Evolutionary conservation across 2,329 filamentous ascomycete species (phyloP), one percentile per base, ranked within the genome.

Genomic region (Alternaria brassicae): DNA sequence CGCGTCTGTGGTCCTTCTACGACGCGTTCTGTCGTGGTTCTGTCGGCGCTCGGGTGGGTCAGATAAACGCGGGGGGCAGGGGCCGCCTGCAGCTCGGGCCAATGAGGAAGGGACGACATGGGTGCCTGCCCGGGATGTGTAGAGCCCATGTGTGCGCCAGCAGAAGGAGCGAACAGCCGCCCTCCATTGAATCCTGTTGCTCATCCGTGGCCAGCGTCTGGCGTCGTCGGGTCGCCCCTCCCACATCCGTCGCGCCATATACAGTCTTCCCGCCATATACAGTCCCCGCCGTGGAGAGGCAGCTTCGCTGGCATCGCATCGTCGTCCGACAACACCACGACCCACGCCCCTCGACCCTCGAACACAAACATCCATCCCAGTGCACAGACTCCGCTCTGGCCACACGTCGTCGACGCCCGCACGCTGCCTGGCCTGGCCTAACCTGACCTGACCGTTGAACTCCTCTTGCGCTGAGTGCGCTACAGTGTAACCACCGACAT

Each of bases 181-280:
- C 70, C 65, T 67, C 65, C 57, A 61, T 67, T 55, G 56, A 58
- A 60, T 63, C 64, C 63, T 62, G 65, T 56, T 69, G 62, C 67
- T 65, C 65, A 65, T 65, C 62, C 66, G 68, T 65, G 72, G 68
- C 60, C 65, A 66, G 69, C 69, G 65, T 65, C 69, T 68, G 64
- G 55, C 68, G 58, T 65, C 61, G 62, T 65, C 61, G 62, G 61
- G 59, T 67, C 70, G 68, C 71, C 69, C 70, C 67, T 72, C 65
- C 51, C 57, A 58, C 58, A 60, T 61, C 67, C 62, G 65, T 61
- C 53, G 59, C 56, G 64, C 66, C 61, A 71, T 73, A 73, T 74
- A 75, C 71, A 66, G 68, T 67, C 67, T 66, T 62, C 63, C 68
- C 66, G 72, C 71, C 70, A 68, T 67, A 62, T 62, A 54, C 67